Base-by-base conservation (phyloP, 177 flowering plant genomes). In the Vitis hybrid region DNA sequence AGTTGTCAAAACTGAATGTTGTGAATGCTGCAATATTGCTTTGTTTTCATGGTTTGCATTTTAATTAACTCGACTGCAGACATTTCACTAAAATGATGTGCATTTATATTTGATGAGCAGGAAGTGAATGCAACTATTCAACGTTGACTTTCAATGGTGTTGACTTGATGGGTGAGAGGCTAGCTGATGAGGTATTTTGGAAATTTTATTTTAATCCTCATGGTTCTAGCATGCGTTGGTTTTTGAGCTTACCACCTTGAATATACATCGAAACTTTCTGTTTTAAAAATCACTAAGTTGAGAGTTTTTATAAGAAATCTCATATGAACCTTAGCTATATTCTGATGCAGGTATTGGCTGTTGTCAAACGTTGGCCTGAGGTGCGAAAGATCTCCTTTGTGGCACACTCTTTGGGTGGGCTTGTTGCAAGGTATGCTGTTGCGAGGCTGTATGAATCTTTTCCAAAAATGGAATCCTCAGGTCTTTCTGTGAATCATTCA, bases 371-470 rank as follows among this genome's bases (percentile, higher is more conserved):
- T 26, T 79, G 90, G 82, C 92, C 87, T 72, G 84, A 80, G 72
- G 79, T 93, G 57, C 82, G 61, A 48, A 96, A 91, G 78, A 91
- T 96, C 60, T 96, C 99, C 60, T 93, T 94, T 81, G 87, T 96
- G 60, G 95, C 97, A 67, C 99, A 96, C 77, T 96, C 99, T 4
- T 80, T 96, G 72, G 98, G 99, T 58, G 99, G 99, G 26, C 84
- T 96, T 70, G 80, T 94, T 71, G 98, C 98, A 75, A 85, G 99
- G 52, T 94, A 92, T 86, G 97, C 97, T 63, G 73, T 96, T 69
- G 97, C 90, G 69, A 90, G 79, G 82, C 85, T 95, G 10, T 91
- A 86, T 70, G 77, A 74, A 58, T 59, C 74, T 67, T 56, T 59
- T 56, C 61, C 82, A 10, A 72, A 73, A 67, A 26, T 14, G 45